Base-by-base conservation (phyloP, 164 flowering plant genomes). In the Sedum album region DNA sequence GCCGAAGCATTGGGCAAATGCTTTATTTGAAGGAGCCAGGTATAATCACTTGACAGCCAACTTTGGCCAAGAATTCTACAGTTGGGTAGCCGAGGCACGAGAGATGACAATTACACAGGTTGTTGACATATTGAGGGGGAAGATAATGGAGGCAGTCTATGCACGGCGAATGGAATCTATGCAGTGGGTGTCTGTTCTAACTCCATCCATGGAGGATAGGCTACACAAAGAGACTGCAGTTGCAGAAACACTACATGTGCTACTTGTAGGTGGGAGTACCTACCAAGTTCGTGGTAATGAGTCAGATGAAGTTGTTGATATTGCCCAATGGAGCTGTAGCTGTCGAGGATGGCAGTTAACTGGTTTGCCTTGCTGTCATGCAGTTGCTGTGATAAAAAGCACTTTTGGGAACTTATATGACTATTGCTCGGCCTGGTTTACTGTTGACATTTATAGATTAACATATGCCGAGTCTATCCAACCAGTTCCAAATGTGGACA, bases 401-500 rank as follows among this genome's bases (percentile, higher is more conserved):
- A 31, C 66, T 21, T 33, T 33, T 23, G 42, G 42, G 13, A 23
- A 20, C 38, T 23, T 38, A 15, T 63, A 63, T 25, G 30, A 63
- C 26, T 38, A 63, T 63, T 63, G 66, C 39, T 33, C 21, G n/a
- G 41, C 18, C 23, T 63, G 18, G 11, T 63, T 63, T 38, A 63
- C 66, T 1, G 66, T 23, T 9, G 41, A 63, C 13, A 35, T 36
- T 33, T 63, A 63, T 11, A 33, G 66, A 31, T 7, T 33, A 63
- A 63, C 66, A 63, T 63, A 63, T 63, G 66, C 66, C 18, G 66
- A 63, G 26, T 63, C 66, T 20, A 63, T 63, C 42, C 66, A 63
- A 20, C 66, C 66, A 31, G 66, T 63, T 33, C 66, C 66, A 31
- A 63, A 63, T 31, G 42, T 63, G 5, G 66, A 63, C 42, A 38